Evolutionary conservation across 1,139 yeast species (phyloP).

Genomic region (Pichia kudriavzevii): DNA sequence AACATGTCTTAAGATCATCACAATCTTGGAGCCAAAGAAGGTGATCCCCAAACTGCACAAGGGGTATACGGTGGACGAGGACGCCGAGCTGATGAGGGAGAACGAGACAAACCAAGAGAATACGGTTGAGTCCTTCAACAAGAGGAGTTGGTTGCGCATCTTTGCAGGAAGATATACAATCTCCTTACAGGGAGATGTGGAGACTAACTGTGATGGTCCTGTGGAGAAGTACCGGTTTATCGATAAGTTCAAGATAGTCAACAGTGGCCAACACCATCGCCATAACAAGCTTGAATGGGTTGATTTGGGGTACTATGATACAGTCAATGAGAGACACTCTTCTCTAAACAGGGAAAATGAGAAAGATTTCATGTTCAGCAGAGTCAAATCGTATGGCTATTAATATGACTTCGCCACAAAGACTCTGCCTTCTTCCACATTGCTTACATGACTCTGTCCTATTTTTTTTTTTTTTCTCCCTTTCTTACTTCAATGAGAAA

Average conservation of each 20-base stretch:
- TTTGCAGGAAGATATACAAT: slow-evolving; percentile 48
- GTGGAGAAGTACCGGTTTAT: slow-evolving; percentile 56
- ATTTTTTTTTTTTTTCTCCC: too few relatives aligned
- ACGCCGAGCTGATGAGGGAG: slow-evolving; percentile 9
- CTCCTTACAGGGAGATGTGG: slow-evolving; percentile 50
- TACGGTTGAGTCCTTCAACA: slow-evolving; percentile 10
- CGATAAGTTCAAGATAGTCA: slow-evolving; percentile 51
- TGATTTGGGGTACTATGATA: slow-evolving; percentile 47
- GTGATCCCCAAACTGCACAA: slow-evolving; percentile 35
- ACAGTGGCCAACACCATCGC: slow-evolving; percentile 45
- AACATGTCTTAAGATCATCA: slow-evolving; percentile 53
- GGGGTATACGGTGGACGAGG: slow-evolving; percentile 12
- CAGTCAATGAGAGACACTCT: slow-evolving; percentile 39
- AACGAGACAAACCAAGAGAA: slow-evolving; percentile 19
- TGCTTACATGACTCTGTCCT: too few relatives aligned
- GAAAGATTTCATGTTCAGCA: slow-evolving; percentile 64
- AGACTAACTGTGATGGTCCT: slow-evolving; percentile 48
- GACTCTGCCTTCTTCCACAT: too few relatives aligned
- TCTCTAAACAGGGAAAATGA: slow-evolving; percentile 60
- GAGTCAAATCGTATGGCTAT: slow-evolving; percentile 42
- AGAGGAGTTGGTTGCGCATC: slow-evolving; percentile 28
- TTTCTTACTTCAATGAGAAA: too few relatives aligned
- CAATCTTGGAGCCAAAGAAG: slow-evolving; percentile 56
- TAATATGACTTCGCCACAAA: too few relatives aligned
- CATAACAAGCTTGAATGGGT: slow-evolving; percentile 69